Conservation (phyloP, 179 eudicot species). For the Actinidia arguta region DNA sequence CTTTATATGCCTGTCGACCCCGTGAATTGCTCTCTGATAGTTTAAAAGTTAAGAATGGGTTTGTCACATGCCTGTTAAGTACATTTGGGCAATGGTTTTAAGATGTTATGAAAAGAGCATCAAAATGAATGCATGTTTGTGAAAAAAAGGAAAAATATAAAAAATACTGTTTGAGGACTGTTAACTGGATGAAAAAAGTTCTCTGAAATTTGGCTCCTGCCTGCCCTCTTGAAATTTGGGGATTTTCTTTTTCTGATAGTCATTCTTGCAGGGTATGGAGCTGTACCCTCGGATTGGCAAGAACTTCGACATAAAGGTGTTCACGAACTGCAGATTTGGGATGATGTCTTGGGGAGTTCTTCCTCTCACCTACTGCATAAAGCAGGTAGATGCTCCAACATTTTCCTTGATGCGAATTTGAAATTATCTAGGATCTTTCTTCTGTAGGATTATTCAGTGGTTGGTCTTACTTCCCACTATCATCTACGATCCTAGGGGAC, state of each 20-base stretch:
- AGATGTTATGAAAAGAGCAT: not conserved
- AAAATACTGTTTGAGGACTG: not conserved
- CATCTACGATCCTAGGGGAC: not conserved
- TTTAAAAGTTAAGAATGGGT: not conserved
- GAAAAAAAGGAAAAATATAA: not conserved
- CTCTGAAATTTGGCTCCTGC: not conserved
- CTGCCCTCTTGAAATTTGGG: conserved; percentile 9
- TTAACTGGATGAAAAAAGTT: not conserved
- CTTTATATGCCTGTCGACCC: not conserved
- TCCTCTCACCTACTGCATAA: conserved; percentile 92
- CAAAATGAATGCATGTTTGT: not conserved
- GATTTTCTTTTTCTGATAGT: not conserved
- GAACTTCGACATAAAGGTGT: conserved; percentile 91
- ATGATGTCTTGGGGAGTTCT: conserved; percentile 99
- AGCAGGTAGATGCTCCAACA: conserved; percentile 63
- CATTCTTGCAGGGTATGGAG: conserved; percentile 86
- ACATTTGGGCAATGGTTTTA: not conserved
- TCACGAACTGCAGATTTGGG: conserved; percentile 98
- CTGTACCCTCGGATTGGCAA: conserved; percentile 97
- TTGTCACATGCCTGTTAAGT: not conserved
- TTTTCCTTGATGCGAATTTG: not conserved
- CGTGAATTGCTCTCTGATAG: not conserved
- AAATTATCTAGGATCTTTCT: not conserved
- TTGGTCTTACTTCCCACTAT: conserved; percentile 7
- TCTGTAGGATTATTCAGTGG: not conserved